A percentile compares a stretch with the other conserved stretches of the same genome.
phyloP scores from a whole-genome alignment of 208 protist genomes.

The Leishmania lainsoni region DNA sequence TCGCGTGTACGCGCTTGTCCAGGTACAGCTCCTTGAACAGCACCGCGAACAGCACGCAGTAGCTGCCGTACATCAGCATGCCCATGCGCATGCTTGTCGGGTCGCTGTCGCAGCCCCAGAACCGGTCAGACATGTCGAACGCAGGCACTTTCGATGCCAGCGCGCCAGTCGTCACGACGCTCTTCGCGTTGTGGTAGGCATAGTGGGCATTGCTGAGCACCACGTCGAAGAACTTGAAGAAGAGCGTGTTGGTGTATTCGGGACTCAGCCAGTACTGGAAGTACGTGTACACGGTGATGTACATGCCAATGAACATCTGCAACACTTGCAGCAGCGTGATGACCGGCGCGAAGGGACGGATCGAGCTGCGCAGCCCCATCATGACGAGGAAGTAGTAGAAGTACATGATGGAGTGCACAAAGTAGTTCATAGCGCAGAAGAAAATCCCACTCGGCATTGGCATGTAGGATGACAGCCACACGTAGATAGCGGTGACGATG shows the following conservation, averaged over 20 bases:
- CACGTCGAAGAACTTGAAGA: constrained; percentile 18
- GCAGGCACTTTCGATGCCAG: constrained; percentile 43
- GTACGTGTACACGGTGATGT: constrained; percentile 58
- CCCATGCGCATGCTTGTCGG: constrained; percentile 41
- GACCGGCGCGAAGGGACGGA: constrained; percentile 64
- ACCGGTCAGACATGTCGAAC: constrained; percentile 29
- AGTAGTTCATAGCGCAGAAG: constrained; percentile 3
- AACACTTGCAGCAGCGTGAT: constrained; percentile 85
- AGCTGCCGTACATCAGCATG: constrained; percentile 89
- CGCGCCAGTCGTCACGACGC: constrained; percentile 37
- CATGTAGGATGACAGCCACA: too few species aligned
- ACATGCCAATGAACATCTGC: constrained; percentile 92
- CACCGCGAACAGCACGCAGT: constrained; percentile 86
- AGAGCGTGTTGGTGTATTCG: constrained; percentile 8
- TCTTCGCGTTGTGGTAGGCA: constrained; percentile 11
- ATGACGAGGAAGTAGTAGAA: constrained; percentile 89
- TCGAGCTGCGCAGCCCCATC: constrained; percentile 47
- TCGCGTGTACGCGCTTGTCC: constrained; percentile 26
- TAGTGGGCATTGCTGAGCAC: constrained; percentile 10
- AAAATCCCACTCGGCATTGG: too few species aligned
- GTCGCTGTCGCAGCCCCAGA: constrained; percentile 50
- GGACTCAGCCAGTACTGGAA: constrained; percentile 38
- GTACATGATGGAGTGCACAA: constrained; percentile 95
- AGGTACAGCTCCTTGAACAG: constrained; percentile 64
- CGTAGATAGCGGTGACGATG: constrained; percentile 47